Evolutionary conservation across 495 filamentous ascomycete species (phyloP), one percentile per base, ranked within the genome.

Genomic region (Lasiosphaeriaceae sp.): DNA sequence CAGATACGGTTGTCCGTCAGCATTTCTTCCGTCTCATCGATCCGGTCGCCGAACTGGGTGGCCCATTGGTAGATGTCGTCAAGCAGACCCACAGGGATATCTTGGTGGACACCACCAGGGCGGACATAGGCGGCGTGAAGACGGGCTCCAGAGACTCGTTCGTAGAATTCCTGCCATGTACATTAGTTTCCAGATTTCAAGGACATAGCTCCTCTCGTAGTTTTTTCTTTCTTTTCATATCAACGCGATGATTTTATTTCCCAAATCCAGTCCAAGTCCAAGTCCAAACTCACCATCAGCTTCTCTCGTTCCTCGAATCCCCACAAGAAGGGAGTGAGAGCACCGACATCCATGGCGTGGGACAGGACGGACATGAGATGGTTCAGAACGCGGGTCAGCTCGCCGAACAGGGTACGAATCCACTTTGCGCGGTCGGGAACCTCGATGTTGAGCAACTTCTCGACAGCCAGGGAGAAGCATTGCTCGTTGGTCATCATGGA

Each of bases 401-500:
- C 95, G 59, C 85, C 95, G 71, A 99, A 99, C 77, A 99, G 14
- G 23, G 93, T 97, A 47, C 95, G 85, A 69, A 99, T 99, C 80
- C 83, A 99, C 75, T 99, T 99, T 55, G 95, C 95, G 58, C 95
- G 81, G 47, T 91, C 88, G 24, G 95, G 95, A 63, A 99, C 90
- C 68, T 99, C 95, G 63, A 99, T 81, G 76, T 99, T 99, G 66
- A 99, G 75, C 50, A 99, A 81, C 84, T 97, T 99, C 81, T 99
- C 95, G 52, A 97, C 92, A 35, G 90, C 95, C 52, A 99, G 79
- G 12, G 90, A 83, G 72, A 87, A 99, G 66, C 93, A 97, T 76
- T 99, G 95, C 80, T 99, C 95, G 74, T 97, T 97, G 60, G 94
- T 97, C 94, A 97, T 98, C 95, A 99, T 99, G 71, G 91, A 96